Conservation (phyloP, 1,139 yeast species). For the Nakaseomyces kungkrabaensis region DNA sequence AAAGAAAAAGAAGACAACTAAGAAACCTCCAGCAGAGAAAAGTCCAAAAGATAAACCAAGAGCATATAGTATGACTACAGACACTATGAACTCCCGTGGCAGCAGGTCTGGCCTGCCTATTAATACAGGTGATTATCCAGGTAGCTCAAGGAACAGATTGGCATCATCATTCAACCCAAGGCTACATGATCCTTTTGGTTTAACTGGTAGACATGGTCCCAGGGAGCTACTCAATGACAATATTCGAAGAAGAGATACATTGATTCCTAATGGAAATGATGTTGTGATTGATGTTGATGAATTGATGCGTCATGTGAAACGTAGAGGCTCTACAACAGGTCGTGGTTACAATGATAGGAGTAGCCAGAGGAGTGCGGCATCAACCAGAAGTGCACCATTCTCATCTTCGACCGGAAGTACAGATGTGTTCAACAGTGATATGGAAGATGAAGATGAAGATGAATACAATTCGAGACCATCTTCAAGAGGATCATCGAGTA, state of each 20-base stretch:
- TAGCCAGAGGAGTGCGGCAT: constrained; percentile 5
- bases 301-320: constrained; percentile 24
- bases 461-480: constrained; percentile 27
- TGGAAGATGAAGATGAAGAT: constrained; percentile 14
- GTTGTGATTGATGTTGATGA: constrained; percentile 30
- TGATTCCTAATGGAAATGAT: constrained; percentile 13
- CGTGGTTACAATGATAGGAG: constrained; percentile 6
- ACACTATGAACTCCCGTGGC: background rate
- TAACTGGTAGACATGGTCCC: constrained; percentile 6
- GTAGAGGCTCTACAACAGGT: constrained; percentile 8
- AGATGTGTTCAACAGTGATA: constrained; percentile 5
- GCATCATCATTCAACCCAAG: constrained; percentile 3
- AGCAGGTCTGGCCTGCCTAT: background rate
- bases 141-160: background rate
- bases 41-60: constrained; percentile 1
- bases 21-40: constrained; percentile 4
- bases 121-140: background rate
- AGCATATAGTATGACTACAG: constrained; percentile 2
- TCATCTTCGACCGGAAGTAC: constrained; percentile 6
- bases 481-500: constrained; percentile 46
- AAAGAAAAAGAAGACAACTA: constrained; percentile 5
- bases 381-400: constrained; percentile 1
- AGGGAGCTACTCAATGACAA: constrained; percentile 1
- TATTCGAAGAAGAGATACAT: constrained; percentile 6
- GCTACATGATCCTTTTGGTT: constrained; percentile 4